Conservation (phyloP, 495 filamentous ascomycete species). For the Podospora appendiculata region DNA sequence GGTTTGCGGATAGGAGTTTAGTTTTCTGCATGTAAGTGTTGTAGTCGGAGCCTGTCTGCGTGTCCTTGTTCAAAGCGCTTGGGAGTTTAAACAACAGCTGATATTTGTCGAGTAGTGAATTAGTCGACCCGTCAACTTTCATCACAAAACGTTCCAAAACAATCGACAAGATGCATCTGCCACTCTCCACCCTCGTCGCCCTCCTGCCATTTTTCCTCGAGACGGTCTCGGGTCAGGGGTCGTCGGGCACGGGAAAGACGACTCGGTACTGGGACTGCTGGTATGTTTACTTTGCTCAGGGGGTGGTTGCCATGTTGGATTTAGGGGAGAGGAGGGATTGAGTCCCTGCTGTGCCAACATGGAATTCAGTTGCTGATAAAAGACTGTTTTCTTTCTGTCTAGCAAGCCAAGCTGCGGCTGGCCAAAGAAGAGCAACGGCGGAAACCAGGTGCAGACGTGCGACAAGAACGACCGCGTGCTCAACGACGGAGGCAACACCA, state of each 20-base stretch:
- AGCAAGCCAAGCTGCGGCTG: conserved; percentile 58
- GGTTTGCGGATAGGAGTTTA: too few relatives aligned
- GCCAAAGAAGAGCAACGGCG: conserved; percentile 43
- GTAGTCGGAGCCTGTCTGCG: too few relatives aligned
- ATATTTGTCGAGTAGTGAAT: neutral
- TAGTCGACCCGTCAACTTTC: too few relatives aligned
- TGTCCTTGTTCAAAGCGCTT: too few relatives aligned
- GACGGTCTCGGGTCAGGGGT: conserved; percentile 14
- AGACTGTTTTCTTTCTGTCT: neutral
- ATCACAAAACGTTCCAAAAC: neutral
- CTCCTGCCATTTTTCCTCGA: conserved; percentile 14
- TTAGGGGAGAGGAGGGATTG: too few relatives aligned
- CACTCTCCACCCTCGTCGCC: conserved; percentile 12
- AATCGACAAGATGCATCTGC: conserved; percentile 17
- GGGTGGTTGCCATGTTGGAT: too few relatives aligned
- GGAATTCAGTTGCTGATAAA: neutral
- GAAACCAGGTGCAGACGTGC: conserved; percentile 45
- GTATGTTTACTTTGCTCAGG: neutral
- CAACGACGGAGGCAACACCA: conserved; percentile 36
- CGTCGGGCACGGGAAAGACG: conserved; percentile 41
- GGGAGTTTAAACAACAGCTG: too few relatives aligned
- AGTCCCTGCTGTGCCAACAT: too few relatives aligned
- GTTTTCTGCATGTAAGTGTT: too few relatives aligned
- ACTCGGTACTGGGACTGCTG: conserved; percentile 69
- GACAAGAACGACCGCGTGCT: conserved; percentile 48